phyloP scores from a whole-genome alignment of 2,329 filamentous ascomycete genomes.

The Oidium heveae region DNA sequence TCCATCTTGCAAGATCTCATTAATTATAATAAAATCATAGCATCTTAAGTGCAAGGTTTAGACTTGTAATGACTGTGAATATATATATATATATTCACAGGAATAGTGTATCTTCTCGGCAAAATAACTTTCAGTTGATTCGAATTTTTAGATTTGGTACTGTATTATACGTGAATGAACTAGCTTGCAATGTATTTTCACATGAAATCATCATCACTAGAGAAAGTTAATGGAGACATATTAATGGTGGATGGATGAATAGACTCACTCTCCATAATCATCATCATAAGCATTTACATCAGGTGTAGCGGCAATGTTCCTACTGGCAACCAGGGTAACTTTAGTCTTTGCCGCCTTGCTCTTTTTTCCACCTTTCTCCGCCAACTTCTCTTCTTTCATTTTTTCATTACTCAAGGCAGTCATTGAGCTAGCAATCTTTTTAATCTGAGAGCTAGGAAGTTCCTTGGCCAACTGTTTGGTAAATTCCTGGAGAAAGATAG shows the following conservation, averaged over 20 bases:
- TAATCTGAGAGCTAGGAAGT: constrained; percentile 76
- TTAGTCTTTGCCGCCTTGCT: constrained; percentile 91
- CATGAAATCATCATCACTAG: constrained; percentile 50
- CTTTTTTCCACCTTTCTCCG: constrained; percentile 91
- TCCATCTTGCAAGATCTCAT: too few species aligned
- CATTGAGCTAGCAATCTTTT: constrained; percentile 72
- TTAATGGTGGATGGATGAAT: not conserved
- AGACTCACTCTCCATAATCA: constrained; percentile 62
- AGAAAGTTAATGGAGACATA: constrained; percentile 6
- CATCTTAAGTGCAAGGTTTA: not conserved
- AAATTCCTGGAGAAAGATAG: constrained; percentile 77
- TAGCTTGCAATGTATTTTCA: constrained; percentile 19
- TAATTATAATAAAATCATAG: not conserved
- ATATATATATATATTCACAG: not conserved
- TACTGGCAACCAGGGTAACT: constrained; percentile 46
- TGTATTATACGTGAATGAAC: not conserved
- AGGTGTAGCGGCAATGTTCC: constrained; percentile 26
- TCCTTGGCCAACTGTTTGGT: constrained; percentile 69
- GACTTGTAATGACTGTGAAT: not conserved
- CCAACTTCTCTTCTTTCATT: constrained; percentile 92
- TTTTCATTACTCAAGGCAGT: constrained; percentile 93
- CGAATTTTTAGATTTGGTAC: not conserved
- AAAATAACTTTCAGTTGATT: not conserved
- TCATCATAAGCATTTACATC: constrained; percentile 65
- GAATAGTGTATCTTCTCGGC: not conserved